Evolutionary conservation across 2,329 filamentous ascomycete genomes (phyloP), one percentile per base, ranked within the genome.

Genomic region (Clonostachys sp.): DNA sequence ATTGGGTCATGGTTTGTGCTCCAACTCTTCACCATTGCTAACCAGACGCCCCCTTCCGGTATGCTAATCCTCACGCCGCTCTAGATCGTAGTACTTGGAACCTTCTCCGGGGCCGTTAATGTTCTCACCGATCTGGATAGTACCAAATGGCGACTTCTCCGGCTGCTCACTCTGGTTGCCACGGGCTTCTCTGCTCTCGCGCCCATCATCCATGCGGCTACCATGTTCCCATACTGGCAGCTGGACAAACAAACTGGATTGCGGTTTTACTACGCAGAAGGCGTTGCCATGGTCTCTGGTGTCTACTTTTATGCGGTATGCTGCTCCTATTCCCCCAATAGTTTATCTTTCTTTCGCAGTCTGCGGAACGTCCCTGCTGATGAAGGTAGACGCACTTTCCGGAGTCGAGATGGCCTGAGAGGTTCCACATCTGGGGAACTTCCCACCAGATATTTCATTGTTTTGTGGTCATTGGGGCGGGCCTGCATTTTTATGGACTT

Each of bases 381-480:
- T 46, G 24, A 14, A 24, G 40, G 17, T 45, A 71, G 69, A 65
- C 57, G 10, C 60, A 66, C 41, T 65, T 74, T 41, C 71, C 72
- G 2, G 71, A 75, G 53, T 57, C 58, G n/a, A 52, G 63, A 38
- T 58, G 51, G 20, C 71, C 71, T 5, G 69, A 66, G 3, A 56
- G 48, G 5, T 74, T 74, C 55, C 71, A 75, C 54, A 64, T 72
- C 33, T 69, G 59, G 50, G 66, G 68, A 16, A 63, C 65, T 5
- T 74, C 71, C 7, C 71, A 74, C 48, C 70, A 73, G 52, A 62
- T 73, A 13, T 74, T 74, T 48, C 71, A 74, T 45, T 50, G 70
- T 13, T 57, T 72, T 7, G 68, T 73, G 13, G 70, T 71, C 1
- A 30, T 72, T 7, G 67, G 65, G 6, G 18, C 66, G 24, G 51